Evolutionary conservation across 2,329 filamentous ascomycete species (phyloP), one percentile per base, ranked within the genome.

Genomic region (Metarhizium robertsii): DNA sequence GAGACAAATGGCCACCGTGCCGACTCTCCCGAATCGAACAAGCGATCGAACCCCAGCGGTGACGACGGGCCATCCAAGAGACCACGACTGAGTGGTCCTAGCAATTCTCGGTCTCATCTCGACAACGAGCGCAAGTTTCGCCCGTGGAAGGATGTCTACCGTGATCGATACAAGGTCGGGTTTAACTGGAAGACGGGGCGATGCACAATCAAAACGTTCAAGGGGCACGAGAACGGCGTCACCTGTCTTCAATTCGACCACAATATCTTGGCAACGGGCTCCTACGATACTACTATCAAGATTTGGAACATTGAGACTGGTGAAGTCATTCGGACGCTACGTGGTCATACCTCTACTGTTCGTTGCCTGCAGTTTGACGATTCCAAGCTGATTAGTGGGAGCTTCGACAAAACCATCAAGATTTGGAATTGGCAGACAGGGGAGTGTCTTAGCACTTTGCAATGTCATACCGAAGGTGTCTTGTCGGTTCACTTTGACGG

Each of bases 351-450:
- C 1, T 84, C 83, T 45, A 90, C 90, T 6, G 89, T 99, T 58
- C 83, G 94, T 45, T 89, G 91, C 55, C 78, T 99, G 42, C 92
- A 97, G 66, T 97, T 97, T 65, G 91, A 96, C 65, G 90, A 95
- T 61, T 86, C 83, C 55, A 95, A 95, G 65, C 79, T 99, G 57
- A 92, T 96, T 67, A 95, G 88, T 55, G 94, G 92, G 53, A 91
- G 89, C 66, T 78, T 96, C 55, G 94, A 97, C 69, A 81, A 84
- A 51, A 95, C 87, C 4, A 81, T 99, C 64, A 92, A 89, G 67
- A 84, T 99, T 38, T 99, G 94, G 94, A 95, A 99, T 67, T 96
- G 92, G 91, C 83, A 88, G 59, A 96, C 90, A 0, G 94, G 94
- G 50, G 83, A 90, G 63, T 91, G 90, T 63, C 79, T 96, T 55